phyloP scores from a whole-genome alignment of 371 early-diverging fungal genomes.

The Racocetra persica region DNA sequence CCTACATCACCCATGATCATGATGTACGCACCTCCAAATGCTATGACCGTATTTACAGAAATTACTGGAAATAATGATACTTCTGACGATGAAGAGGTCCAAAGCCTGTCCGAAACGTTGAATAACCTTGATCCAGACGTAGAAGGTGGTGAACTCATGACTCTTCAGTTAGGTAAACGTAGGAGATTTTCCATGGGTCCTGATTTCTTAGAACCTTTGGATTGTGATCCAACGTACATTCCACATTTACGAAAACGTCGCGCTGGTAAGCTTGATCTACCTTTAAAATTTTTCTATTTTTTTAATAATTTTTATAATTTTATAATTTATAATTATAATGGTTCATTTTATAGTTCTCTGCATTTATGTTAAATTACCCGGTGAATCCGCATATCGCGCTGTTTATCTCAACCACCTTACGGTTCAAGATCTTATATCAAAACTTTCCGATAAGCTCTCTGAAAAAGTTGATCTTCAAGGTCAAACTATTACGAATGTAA shows the following conservation, averaged over 20 bases:
- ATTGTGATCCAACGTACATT: conserved; percentile 52
- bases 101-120: conserved; percentile 50
- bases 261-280: conserved; percentile 37
- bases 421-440: conserved; percentile 53
- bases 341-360: conserved; percentile 51
- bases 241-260: conserved; percentile 50
- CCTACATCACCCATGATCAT: conserved; percentile 39
- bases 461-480: conserved; percentile 57
- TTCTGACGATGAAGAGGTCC: conserved; percentile 48
- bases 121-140: conserved; percentile 45
- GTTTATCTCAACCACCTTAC: conserved; percentile 62
- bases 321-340: background rate
- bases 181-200: conserved; percentile 33
- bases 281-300: background rate
- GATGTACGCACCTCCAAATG: conserved; percentile 41
- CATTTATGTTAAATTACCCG: conserved; percentile 58
- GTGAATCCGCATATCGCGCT: conserved; percentile 59
- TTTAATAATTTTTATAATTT: no score
- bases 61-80: conserved; percentile 48
- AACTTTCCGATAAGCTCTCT: conserved; percentile 55
- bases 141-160: conserved; percentile 39
- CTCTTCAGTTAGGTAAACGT: conserved; percentile 37
- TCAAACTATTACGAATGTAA: conserved; percentile 52
- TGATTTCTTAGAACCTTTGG: conserved; percentile 47
- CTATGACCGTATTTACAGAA: conserved; percentile 50